Evolutionary conservation across 176 grass and related monocot species (phyloP).

Genomic region (Zea mays): DNA sequence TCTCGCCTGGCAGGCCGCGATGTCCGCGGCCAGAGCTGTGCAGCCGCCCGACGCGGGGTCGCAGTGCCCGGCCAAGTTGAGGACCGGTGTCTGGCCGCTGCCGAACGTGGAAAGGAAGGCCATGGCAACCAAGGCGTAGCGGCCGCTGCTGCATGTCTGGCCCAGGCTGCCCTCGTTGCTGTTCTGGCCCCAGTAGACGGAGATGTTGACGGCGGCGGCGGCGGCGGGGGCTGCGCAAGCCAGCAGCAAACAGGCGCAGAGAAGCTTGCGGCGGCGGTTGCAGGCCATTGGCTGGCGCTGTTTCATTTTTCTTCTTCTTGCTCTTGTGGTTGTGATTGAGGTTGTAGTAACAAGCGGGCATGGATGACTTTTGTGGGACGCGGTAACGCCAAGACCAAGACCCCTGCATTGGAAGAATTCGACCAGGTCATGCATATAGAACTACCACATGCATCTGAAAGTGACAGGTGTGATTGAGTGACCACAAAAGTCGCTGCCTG

Average conservation of each 20-base stretch:
- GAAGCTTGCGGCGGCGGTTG: neutral
- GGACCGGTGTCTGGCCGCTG: slow-evolving; percentile 27
- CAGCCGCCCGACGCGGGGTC: slow-evolving; percentile 18
- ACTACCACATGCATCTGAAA: too few relatives aligned
- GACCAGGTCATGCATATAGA: too few relatives aligned
- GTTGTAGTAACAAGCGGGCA: too few relatives aligned
- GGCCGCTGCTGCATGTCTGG: slow-evolving; percentile 24
- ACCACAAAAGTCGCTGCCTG: too few relatives aligned
- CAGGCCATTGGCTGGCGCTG: neutral
- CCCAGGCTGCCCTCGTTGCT: slow-evolving; percentile 34
- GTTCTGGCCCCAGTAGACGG: slow-evolving; percentile 66
- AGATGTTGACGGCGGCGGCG: slow-evolving; percentile 23
- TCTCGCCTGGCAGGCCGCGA: slow-evolving; percentile 30
- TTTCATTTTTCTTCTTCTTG: too few relatives aligned
- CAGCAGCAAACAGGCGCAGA: neutral
- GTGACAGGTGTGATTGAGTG: too few relatives aligned
- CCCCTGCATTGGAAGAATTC: too few relatives aligned
- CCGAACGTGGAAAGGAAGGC: slow-evolving; percentile 52
- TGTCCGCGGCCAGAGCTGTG: slow-evolving; percentile 18
- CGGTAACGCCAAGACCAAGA: too few relatives aligned
- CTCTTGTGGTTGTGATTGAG: too few relatives aligned
- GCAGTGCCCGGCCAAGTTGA: slow-evolving; percentile 47
- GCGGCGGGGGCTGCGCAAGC: neutral
- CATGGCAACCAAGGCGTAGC: slow-evolving; percentile 38
- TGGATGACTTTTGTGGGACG: too few relatives aligned